Evolutionary conservation across 2,329 filamentous ascomycete genomes (phyloP).

Genomic region (Diaporthe citrichinensis): DNA sequence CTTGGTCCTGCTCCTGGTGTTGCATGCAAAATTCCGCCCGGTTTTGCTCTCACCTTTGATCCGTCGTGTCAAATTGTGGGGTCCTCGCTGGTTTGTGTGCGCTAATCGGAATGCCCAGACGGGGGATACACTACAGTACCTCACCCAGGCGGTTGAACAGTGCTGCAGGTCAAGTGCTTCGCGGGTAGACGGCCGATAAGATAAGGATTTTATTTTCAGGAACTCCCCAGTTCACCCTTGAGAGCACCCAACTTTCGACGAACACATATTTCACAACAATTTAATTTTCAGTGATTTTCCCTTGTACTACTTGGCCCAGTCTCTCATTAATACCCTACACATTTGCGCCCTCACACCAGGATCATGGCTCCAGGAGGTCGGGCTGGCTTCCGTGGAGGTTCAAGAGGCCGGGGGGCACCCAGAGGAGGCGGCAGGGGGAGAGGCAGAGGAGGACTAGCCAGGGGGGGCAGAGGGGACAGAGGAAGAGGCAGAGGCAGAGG

Average conservation of each 20-base stretch:
- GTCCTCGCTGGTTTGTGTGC: constrained; percentile 39
- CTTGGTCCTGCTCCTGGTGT: constrained; percentile 39
- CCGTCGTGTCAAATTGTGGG: constrained; percentile 41
- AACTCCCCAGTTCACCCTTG: neutral
- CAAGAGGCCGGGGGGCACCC: constrained; percentile 50
- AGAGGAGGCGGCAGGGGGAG: constrained; percentile 47
- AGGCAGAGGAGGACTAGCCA: constrained; percentile 43
- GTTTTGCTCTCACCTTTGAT: constrained; percentile 49
- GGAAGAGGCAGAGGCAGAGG: constrained; percentile 47
- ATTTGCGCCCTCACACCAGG: too few relatives aligned
- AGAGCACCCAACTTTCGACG: neutral
- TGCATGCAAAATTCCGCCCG: constrained; percentile 52
- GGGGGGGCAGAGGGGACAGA: constrained; percentile 46
- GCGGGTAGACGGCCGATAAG: constrained; percentile 31
- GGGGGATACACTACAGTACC: constrained; percentile 3
- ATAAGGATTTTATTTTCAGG: constrained; percentile 39
- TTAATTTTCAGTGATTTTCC: neutral
- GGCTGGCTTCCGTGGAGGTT: constrained; percentile 47
- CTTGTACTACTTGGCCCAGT: neutral
- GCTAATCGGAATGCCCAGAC: constrained; percentile 30
- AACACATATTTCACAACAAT: neutral
- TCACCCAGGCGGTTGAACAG: neutral
- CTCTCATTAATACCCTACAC: too few relatives aligned
- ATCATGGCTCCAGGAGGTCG: constrained; percentile 46
- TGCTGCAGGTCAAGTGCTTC: neutral